Evolutionary conservation across 768 basidiomycete genomes (phyloP).

Genomic region (Mycena vulgaris): DNA sequence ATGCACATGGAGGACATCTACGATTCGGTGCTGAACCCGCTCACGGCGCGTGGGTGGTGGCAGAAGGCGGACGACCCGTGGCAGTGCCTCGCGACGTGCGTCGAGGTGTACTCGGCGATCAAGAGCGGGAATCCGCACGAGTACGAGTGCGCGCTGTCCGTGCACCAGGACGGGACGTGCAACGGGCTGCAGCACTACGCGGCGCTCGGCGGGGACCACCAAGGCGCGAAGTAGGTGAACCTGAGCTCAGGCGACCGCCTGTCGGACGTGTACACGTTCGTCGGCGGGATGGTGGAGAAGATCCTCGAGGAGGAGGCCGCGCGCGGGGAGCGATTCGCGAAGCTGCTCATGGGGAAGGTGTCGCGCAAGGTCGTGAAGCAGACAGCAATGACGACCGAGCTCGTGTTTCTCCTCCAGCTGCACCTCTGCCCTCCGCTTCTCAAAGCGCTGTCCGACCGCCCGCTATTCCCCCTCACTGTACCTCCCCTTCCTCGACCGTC

Average conservation of each 20-base stretch:
- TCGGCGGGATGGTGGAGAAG: too few species aligned
- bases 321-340: constrained; percentile 68
- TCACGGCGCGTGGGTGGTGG: too few species aligned
- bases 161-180: constrained; percentile 99
- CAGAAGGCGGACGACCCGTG: constrained; percentile 99
- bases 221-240: constrained; percentile 95
- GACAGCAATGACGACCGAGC: too few species aligned
- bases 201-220: constrained; percentile 92
- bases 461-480: constrained; percentile 90
- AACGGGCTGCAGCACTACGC: constrained; percentile 99
- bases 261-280: too few species aligned
- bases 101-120: constrained; percentile 86
- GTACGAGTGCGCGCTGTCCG: too few species aligned
- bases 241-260: constrained; percentile 87
- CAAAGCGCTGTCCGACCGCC: constrained; percentile 86
- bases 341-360: constrained; percentile 81
- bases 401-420: constrained; percentile 88
- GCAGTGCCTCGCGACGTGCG: constrained; percentile 96
- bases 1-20: too few species aligned
- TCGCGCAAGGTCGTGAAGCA: constrained; percentile 96
- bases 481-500: constrained; percentile 90
- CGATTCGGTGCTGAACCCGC: too few species aligned
- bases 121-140: too few species aligned
- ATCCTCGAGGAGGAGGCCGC: too few species aligned
- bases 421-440: constrained; percentile 93